Percentiles rank a stretch among this genome's conserved stretches.
Conservation (phyloP, 371 early-diverging fungal genomes). For the Haplosporangium sp. region DNA sequence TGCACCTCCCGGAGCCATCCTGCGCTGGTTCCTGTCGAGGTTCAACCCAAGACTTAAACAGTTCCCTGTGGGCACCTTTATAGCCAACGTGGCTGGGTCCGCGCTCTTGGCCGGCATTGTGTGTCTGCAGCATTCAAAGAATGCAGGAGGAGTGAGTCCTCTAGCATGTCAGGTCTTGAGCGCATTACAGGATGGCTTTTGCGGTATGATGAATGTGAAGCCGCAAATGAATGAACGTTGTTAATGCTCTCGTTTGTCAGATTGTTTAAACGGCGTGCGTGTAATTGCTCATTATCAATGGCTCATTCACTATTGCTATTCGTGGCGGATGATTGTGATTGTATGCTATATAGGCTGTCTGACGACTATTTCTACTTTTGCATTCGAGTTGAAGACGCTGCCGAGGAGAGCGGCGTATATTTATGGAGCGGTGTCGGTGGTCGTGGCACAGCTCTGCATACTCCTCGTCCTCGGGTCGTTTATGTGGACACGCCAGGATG, state of each 20-base stretch:
- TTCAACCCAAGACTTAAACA: slow-evolving; percentile 56
- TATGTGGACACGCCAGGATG: slow-evolving; percentile 59
- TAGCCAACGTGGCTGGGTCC: slow-evolving; percentile 74
- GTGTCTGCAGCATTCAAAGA: slow-evolving; percentile 55
- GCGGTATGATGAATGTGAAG: slow-evolving; percentile 59
- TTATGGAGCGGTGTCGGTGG: slow-evolving; percentile 61
- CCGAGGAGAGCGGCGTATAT: slow-evolving; percentile 55
- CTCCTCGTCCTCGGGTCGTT: slow-evolving; percentile 64
- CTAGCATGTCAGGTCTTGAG: slow-evolving; percentile 63
- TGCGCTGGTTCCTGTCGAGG: slow-evolving; percentile 75
- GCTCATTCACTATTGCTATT: not conserved
- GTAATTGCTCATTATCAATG: not conserved
- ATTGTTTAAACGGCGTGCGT: not conserved
- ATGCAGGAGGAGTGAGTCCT: slow-evolving; percentile 28
- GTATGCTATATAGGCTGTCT: slow-evolving; percentile 62
- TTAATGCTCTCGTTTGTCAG: not conserved
- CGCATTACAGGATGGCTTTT: slow-evolving; percentile 73
- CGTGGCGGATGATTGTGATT: not conserved
- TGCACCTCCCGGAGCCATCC: slow-evolving; percentile 68
- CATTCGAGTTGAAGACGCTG: slow-evolving; percentile 63
- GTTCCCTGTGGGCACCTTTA: slow-evolving; percentile 76
- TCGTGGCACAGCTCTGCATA: slow-evolving; percentile 62
- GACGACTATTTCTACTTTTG: slow-evolving; percentile 82
- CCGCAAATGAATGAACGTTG: too few relatives aligned
- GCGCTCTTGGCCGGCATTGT: slow-evolving; percentile 63